A percentile compares a stretch with the other conserved stretches of the same genome.
Evolutionary conservation across 2,329 filamentous ascomycete species (phyloP).

Genomic region (Ciborinia camelliae): DNA sequence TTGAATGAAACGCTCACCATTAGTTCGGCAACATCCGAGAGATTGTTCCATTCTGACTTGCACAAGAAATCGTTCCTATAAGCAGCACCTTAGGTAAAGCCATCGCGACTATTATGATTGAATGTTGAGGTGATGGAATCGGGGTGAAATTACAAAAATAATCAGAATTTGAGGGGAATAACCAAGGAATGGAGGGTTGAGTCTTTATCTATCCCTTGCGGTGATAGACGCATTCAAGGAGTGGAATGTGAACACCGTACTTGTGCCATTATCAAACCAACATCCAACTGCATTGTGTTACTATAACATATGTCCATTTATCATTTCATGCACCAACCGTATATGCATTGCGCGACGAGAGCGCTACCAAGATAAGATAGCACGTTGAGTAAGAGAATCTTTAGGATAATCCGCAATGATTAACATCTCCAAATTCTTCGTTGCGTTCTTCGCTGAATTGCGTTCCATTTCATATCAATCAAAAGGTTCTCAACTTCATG

Average conservation of each 20-base stretch:
- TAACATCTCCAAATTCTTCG: background rate
- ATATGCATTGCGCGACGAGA: background rate
- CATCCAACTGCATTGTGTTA: background rate
- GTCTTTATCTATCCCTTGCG: no score
- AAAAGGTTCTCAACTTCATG: background rate
- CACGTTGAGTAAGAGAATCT: background rate
- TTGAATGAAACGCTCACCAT: background rate
- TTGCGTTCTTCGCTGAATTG: background rate
- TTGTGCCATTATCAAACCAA: no score
- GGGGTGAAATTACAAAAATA: background rate
- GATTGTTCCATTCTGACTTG: background rate
- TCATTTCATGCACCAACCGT: background rate
- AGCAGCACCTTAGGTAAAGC: background rate
- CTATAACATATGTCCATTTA: no score
- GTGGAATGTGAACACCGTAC: no score
- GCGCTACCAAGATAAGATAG: background rate
- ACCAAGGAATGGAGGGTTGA: no score
- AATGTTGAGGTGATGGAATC: background rate
- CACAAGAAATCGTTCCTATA: background rate
- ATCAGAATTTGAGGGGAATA: no score
- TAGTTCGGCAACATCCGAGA: background rate
- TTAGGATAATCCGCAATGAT: background rate
- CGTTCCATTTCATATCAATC: background rate
- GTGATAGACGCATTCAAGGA: no score
- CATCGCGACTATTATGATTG: background rate